phyloP scores from a whole-genome alignment of 192 early-diverging fungal genomes.

The Coemansia sp. region DNA sequence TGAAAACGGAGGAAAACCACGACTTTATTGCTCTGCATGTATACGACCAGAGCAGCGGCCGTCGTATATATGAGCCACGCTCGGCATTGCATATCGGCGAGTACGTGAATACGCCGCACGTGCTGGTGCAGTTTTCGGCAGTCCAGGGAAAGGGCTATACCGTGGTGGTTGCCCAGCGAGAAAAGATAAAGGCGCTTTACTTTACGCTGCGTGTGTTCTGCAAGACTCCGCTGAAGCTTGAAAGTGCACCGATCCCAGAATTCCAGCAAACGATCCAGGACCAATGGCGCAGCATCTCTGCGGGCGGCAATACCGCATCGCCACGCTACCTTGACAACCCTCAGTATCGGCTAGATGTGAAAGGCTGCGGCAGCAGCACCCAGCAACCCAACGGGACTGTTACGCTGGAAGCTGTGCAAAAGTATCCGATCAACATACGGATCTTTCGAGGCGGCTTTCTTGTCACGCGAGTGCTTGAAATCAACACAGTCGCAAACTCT shows the following conservation, averaged over 20 bases:
- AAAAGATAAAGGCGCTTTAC: conserved; percentile 66
- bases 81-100: conserved; percentile 67
- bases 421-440: conserved; percentile 65
- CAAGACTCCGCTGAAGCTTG: conserved; percentile 62
- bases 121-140: conserved; percentile 57
- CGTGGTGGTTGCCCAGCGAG: conserved; percentile 78
- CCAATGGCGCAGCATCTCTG: conserved; percentile 71
- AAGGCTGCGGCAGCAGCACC: neutral
- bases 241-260: conserved; percentile 54
- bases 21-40: conserved; percentile 89
- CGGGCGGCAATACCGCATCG: conserved; percentile 73
- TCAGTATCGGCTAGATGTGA: conserved; percentile 67
- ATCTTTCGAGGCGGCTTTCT: conserved; percentile 72
- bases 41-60: conserved; percentile 66
- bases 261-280: conserved; percentile 55
- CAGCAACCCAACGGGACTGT: conserved; percentile 29
- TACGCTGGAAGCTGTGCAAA: conserved; percentile 68
- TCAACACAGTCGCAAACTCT: conserved; percentile 67
- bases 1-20: conserved; percentile 74
- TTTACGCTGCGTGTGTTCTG: conserved; percentile 75
- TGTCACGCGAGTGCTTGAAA: conserved; percentile 60
- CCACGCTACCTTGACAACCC: conserved; percentile 76
- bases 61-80: conserved; percentile 67
- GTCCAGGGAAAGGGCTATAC: conserved; percentile 56
- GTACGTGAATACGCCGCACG: conserved; percentile 87